Evolutionary conservation across 2,329 filamentous ascomycete genomes (phyloP), one percentile per base, ranked within the genome.

Genomic region (Simplicillium aogashimaense): DNA sequence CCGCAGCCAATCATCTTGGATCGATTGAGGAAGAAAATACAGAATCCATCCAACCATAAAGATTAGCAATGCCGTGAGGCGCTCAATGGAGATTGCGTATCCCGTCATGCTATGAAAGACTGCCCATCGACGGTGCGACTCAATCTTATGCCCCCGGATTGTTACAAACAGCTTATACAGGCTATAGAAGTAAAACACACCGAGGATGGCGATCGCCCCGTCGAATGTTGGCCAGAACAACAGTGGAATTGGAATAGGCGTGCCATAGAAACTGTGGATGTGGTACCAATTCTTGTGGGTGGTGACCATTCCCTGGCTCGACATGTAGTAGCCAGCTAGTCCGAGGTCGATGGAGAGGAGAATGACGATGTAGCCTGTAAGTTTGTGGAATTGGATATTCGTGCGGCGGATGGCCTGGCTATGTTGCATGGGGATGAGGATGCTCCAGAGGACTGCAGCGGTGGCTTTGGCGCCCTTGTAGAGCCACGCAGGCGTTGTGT

Each of bases 51-150:
- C 37, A 28, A 38, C 3, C 7, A n/a, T 20, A 5, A 38, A 15
- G 4, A 38, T 29, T 12, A 33, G 11, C 8, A 10, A 2, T 4
- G 37, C 29, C 7, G 32, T 38, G 7, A 33, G 29, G 10, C 37
- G 37, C 37, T 38, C 37, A 28, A 38, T 38, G 2, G 37, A 30
- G 29, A 38, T 38, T 9, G 36, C 36, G 15, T 38, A 38, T 15
- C 36, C 36, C 3, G 36, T 38, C 36, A 38, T 38, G 36, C 36
- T 38, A 31, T 38, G 37, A 28, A 38, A 38, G 16, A 38, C 37
- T 10, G 37, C 37, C 37, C 37, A 38, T 3, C 30, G 17, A 12
- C 37, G 37, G 14, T 38, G 30, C 16, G 37, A n/a, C 37, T 38
- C 37, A 8, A 38, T 12, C 29, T 25, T 33, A 6, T 33, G 20